These are phyloP conservation scores for Candolleomyces eurysporus DNA, from an alignment of 768 basidiomycete genomes.

Conservation along the genomic window DNA sequence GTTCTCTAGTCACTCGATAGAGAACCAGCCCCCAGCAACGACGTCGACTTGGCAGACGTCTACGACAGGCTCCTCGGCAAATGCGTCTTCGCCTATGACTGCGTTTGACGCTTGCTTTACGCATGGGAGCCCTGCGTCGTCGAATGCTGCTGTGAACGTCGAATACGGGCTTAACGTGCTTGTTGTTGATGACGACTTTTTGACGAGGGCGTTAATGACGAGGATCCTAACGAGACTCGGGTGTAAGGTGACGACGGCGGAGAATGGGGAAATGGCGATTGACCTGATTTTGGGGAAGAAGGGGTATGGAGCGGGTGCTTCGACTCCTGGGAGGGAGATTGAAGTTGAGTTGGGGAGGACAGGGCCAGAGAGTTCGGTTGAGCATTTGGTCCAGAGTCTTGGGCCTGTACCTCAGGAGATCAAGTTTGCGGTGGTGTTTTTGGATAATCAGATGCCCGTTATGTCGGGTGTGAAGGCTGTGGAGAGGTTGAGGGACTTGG, in stretches of 20 bases:
- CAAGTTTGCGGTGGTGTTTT: conserved; percentile 47
- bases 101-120: conserved; percentile 37
- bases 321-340: conserved; percentile 40
- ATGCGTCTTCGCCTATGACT: conserved; percentile 27
- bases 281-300: conserved; percentile 60
- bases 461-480: conserved; percentile 74
- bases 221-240: conserved; percentile 77
- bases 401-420: conserved; percentile 25
- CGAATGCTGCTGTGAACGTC: conserved; percentile 36
- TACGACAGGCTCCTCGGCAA: conserved; percentile 19
- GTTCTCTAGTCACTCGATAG: conserved; percentile 26
- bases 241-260: conserved; percentile 74
- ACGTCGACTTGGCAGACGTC: conserved; percentile 17
- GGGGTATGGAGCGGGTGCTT: conserved; percentile 14
- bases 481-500: conserved; percentile 58
- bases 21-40: conserved; percentile 18
- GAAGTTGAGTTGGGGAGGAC: conserved; percentile 17
- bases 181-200: conserved; percentile 80
- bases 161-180: conserved; percentile 61
- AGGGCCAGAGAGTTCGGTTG: not conserved
- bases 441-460: conserved; percentile 82
- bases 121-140: conserved; percentile 37
- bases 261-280: conserved; percentile 79
- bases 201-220: conserved; percentile 81
- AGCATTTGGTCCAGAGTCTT: not conserved